These are phyloP conservation scores for Ogataea saltuana DNA, from an alignment of 805 yeast genomes.

Conservation along the genomic window DNA sequence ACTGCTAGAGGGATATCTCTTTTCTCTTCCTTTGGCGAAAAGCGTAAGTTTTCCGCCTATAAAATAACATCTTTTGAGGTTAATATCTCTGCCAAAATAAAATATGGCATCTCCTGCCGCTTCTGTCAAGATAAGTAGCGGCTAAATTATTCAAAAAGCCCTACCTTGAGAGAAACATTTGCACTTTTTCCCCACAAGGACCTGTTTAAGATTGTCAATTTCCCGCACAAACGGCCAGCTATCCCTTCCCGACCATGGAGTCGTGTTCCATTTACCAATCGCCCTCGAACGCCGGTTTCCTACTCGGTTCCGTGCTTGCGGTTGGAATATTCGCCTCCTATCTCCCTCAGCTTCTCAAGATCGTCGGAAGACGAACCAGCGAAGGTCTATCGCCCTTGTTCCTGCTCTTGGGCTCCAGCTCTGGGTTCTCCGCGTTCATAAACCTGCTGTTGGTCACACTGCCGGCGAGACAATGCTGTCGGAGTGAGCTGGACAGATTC, in stretches of 20 bases:
- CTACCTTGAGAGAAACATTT: background rate
- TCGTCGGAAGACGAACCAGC: constrained; percentile 57
- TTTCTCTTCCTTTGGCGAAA: no score
- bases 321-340: constrained; percentile 71
- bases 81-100: constrained; percentile 15
- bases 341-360: constrained; percentile 70
- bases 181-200: background rate
- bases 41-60: no score
- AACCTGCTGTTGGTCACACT: constrained; percentile 65
- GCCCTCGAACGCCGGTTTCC: constrained; percentile 53
- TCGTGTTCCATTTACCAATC: constrained; percentile 45
- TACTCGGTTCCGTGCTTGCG: constrained; percentile 54
- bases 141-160: background rate
- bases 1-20: no score
- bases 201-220: background rate
- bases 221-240: background rate
- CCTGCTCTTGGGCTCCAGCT: constrained; percentile 65
- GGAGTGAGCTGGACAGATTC: constrained; percentile 41
- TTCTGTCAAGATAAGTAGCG: constrained; percentile 6
- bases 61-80: no score
- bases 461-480: constrained; percentile 65
- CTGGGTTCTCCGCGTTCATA: constrained; percentile 66
- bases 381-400: constrained; percentile 79
- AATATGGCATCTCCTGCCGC: background rate
- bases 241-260: constrained; percentile 2